Evolutionary conservation across 1,284 basidiomycete species (phyloP).

Genomic region (Austropuccinia psidii): DNA sequence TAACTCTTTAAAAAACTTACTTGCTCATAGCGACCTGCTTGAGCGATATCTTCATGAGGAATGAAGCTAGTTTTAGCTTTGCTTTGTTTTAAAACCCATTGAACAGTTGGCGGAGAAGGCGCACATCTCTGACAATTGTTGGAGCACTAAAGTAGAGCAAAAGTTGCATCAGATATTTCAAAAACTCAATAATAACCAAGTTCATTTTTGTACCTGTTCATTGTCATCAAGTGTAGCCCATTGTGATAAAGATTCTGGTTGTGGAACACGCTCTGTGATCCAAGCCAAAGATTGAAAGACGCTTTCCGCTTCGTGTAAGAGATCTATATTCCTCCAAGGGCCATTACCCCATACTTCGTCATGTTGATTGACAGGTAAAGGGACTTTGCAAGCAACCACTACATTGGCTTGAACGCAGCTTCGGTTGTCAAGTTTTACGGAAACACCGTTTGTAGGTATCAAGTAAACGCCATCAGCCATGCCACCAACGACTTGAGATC

Average conservation of each 20-base stretch:
- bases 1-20: not conserved
- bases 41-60: conserved; percentile 69
- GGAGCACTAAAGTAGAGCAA: conserved; percentile 28
- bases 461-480: conserved; percentile 59
- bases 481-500: conserved; percentile 53
- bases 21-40: conserved; percentile 53
- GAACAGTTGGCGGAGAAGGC: conserved; percentile 40
- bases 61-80: conserved; percentile 45
- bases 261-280: conserved; percentile 72
- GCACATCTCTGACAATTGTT: conserved; percentile 35
- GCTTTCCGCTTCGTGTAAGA: conserved; percentile 65
- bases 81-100: conserved; percentile 53
- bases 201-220: conserved; percentile 1
- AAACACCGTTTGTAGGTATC: conserved; percentile 56
- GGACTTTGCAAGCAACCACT: conserved; percentile 66
- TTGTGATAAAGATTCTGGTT: conserved; percentile 59
- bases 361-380: conserved; percentile 58
- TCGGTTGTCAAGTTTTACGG: conserved; percentile 55
- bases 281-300: conserved; percentile 74
- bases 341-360: conserved; percentile 69
- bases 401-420: conserved; percentile 67
- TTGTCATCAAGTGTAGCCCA: conserved; percentile 54
- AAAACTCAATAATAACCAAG: conserved; percentile 23
- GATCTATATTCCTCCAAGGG: conserved; percentile 70
- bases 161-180: conserved; percentile 22